Evolutionary conservation across 1,284 basidiomycete genomes (phyloP).

Genomic region (Serendipita sp.): DNA sequence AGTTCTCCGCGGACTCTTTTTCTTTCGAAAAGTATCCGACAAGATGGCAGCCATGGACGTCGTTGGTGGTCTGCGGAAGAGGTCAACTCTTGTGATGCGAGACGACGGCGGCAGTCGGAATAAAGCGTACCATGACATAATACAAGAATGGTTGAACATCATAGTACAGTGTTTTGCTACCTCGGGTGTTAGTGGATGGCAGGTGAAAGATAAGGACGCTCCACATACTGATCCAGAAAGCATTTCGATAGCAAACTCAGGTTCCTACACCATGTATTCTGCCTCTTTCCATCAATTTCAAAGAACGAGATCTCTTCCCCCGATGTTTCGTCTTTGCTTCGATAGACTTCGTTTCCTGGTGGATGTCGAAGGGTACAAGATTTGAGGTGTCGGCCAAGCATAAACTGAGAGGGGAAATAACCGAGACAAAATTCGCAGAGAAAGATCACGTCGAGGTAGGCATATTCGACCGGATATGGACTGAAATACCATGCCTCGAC

Average conservation of each 20-base stretch:
- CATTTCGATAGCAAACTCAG: constrained; percentile 93
- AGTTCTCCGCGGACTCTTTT: constrained; percentile 94
- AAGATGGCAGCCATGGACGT: constrained; percentile 83
- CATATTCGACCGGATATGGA: constrained; percentile 96
- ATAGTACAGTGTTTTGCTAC: constrained; percentile 95
- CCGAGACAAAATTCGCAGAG: constrained; percentile 97
- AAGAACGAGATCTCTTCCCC: constrained; percentile 94
- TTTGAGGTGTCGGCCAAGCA: constrained; percentile 79
- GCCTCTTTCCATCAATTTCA: constrained; percentile 94
- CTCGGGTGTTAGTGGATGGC: constrained; percentile 16
- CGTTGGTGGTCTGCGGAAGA: constrained; percentile 54
- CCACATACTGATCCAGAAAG: constrained; percentile 86
- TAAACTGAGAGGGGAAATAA: constrained; percentile 77
- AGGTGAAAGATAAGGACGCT: constrained; percentile 6
- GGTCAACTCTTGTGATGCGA: constrained; percentile 13
- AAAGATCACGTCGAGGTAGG: constrained; percentile 87
- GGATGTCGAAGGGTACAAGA: constrained; percentile 92
- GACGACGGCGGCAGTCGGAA: constrained; percentile 9
- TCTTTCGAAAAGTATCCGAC: constrained; percentile 99
- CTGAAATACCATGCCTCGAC: constrained; percentile 99
- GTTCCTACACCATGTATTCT: constrained; percentile 95
- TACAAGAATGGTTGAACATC: constrained; percentile 99
- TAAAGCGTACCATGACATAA: constrained; percentile 78
- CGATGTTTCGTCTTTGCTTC: constrained; percentile 20
- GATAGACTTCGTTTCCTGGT: constrained; percentile 98